Evolutionary conservation across 2,329 filamentous ascomycete species (phyloP).

Genomic region (Venturia effusa): DNA sequence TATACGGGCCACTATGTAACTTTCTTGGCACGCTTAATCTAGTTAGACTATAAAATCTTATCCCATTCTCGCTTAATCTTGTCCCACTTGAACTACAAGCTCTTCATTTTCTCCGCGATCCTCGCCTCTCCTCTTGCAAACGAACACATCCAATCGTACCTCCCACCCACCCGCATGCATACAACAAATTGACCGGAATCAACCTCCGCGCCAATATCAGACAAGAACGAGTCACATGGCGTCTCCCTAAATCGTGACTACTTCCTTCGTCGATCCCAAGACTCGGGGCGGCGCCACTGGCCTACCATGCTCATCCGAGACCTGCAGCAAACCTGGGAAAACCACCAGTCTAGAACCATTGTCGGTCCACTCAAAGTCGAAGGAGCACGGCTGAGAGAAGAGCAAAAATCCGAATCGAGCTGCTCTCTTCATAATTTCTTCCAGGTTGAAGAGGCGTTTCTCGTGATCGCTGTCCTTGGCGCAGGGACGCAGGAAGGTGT

Average conservation of each 20-base stretch:
- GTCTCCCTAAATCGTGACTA: background rate
- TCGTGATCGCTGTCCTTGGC: conserved; percentile 20
- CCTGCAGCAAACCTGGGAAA: conserved; percentile 25
- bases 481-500: conserved; percentile 21
- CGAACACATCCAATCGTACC: no score
- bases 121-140: no score
- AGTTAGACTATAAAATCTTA: no score
- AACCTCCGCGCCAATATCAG: no score
- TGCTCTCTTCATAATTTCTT: conserved; percentile 24
- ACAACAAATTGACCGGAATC: no score
- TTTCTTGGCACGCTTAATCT: no score
- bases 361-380: conserved; percentile 24
- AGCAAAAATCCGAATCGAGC: conserved; percentile 24
- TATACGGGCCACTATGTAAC: no score
- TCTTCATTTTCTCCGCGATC: no score
- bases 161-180: no score
- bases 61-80: no score
- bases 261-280: conserved; percentile 15
- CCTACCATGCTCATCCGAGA: conserved; percentile 21
- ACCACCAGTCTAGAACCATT: conserved; percentile 18
- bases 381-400: conserved; percentile 25
- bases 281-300: conserved; percentile 19
- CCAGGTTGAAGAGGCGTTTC: conserved; percentile 21
- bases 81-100: no score
- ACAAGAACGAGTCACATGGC: no score